phyloP scores from a whole-genome alignment of 2,329 filamentous ascomycete genomes.

The Botrytis tulipae region DNA sequence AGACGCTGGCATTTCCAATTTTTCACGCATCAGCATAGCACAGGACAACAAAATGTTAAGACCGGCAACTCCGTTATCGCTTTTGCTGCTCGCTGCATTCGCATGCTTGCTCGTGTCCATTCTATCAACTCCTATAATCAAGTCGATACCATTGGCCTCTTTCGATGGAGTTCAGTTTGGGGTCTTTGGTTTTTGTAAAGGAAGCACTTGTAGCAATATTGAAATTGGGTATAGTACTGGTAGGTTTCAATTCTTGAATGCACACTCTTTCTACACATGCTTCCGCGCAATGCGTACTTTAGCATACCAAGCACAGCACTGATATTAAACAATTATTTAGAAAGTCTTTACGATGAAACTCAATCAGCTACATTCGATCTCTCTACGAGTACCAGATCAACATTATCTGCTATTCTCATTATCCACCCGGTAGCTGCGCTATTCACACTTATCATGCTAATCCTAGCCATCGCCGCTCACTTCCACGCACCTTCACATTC shows the following conservation, averaged over 20 bases:
- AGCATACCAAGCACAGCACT: conserved; percentile 2
- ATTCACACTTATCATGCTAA: conserved; percentile 79
- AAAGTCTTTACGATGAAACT: conserved; percentile 29
- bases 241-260: conserved; percentile 42
- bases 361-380: conserved; percentile 53
- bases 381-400: conserved; percentile 51
- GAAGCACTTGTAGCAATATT: conserved; percentile 63
- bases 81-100: conserved; percentile 84
- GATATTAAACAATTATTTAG: conserved; percentile 24
- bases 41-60: conserved; percentile 58
- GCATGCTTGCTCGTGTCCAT: conserved; percentile 80
- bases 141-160: conserved; percentile 76
- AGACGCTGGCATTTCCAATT: conserved; percentile 42
- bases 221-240: conserved; percentile 83
- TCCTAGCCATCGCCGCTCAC: conserved; percentile 77
- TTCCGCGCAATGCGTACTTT: not conserved
- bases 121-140: conserved; percentile 87
- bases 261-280: not conserved
- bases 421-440: conserved; percentile 89
- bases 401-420: conserved; percentile 84
- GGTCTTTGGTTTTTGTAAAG: conserved; percentile 85
- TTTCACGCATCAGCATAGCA: conserved; percentile 27
- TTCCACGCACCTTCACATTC: conserved; percentile 88
- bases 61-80: conserved; percentile 85
- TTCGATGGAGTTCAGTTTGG: conserved; percentile 79